phyloP scores from a whole-genome alignment of 352 stramenopile genomes.

The Pythium myriotylum region DNA sequence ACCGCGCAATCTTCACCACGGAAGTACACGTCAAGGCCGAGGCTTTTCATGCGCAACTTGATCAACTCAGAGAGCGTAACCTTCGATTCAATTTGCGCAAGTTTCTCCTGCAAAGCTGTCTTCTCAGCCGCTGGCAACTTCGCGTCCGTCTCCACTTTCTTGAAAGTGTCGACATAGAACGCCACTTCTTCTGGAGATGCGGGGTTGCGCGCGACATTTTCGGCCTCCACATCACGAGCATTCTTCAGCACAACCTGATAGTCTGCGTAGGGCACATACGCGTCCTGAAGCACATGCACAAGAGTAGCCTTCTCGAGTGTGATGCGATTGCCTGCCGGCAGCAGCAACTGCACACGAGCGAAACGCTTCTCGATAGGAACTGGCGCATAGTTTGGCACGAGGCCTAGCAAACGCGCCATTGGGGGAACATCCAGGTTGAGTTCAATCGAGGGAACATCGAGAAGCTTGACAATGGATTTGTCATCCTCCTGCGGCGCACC shows the following conservation, averaged over 20 bases:
- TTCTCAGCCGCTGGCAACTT: constrained; percentile 28
- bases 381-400: constrained; percentile 34
- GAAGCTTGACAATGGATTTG: constrained; percentile 19
- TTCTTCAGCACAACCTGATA: constrained; percentile 33
- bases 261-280: constrained; percentile 32
- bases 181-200: constrained; percentile 24
- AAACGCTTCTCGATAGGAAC: constrained; percentile 33
- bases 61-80: constrained; percentile 29
- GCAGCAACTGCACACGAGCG: constrained; percentile 27
- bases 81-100: constrained; percentile 23
- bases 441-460: constrained; percentile 24
- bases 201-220: constrained; percentile 9
- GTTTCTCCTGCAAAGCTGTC: constrained; percentile 22
- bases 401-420: constrained; percentile 27
- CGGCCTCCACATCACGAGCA: constrained; percentile 20
- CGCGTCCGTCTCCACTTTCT: constrained; percentile 31
- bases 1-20: constrained; percentile 12
- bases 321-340: constrained; percentile 26
- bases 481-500: constrained; percentile 12
- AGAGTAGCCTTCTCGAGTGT: constrained; percentile 26
- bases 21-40: constrained; percentile 33
- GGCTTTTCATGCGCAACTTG: constrained; percentile 28
- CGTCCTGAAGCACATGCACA: constrained; percentile 26
- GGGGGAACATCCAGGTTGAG: constrained; percentile 33
- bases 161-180: constrained; percentile 34